Conservation (phyloP, 192 early-diverging fungal genomes). For the Coemansia sp. region DNA sequence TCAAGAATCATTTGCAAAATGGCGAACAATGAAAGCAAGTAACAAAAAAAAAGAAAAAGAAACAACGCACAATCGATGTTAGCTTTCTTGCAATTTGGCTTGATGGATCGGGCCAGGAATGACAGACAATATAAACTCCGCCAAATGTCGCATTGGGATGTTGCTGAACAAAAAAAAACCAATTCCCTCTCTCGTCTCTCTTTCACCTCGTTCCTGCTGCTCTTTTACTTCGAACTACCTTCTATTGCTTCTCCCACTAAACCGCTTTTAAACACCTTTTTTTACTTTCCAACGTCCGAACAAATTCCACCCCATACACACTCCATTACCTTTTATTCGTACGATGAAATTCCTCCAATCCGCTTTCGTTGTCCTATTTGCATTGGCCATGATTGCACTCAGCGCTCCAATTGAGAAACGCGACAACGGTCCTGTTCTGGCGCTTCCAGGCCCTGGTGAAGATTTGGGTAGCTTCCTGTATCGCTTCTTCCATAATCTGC, state of each 20-base stretch:
- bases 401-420: conserved; percentile 25
- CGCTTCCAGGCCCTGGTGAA: conserved; percentile 30
- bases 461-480: conserved; percentile 17
- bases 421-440: conserved; percentile 16
- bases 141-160: not conserved
- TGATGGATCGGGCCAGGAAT: not conserved
- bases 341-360: conserved; percentile 22
- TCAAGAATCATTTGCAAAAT: not conserved
- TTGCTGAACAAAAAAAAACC: not conserved
- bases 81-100: not conserved
- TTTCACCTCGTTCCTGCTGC: not conserved
- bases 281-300: not conserved
- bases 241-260: too few relatives aligned
- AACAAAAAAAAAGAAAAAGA: conserved; percentile 7
- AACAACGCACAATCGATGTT: not conserved
- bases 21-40: not conserved
- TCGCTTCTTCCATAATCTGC: conserved; percentile 15
- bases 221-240: not conserved
- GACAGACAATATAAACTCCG: not conserved
- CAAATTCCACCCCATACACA: not conserved
- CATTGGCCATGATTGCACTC: not conserved
- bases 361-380: conserved; percentile 13
- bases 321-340: not conserved
- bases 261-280: too few relatives aligned
- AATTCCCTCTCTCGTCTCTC: not conserved